A percentile compares a stretch with the other conserved stretches of the same genome.
Evolutionary conservation across 345 rosid genomes (phyloP).

Genomic region (Trapa incisa): DNA sequence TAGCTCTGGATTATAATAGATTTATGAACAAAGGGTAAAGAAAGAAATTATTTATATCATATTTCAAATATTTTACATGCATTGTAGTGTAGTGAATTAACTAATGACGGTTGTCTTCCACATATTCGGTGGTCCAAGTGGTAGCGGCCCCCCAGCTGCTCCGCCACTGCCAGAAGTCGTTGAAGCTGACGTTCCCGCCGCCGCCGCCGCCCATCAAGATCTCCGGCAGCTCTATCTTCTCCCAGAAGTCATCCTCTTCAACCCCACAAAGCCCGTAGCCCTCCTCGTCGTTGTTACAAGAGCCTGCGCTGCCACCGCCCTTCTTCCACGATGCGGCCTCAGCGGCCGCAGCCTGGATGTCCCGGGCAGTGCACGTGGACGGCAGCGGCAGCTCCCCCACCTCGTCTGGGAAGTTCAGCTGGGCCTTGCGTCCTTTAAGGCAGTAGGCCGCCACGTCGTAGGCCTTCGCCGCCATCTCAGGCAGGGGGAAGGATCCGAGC

Average conservation of each 20-base stretch:
- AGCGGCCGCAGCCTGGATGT: slow-evolving; percentile 5
- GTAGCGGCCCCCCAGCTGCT: not conserved
- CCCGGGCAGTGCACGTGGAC: not conserved
- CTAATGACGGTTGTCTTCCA: not conserved
- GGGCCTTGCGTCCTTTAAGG: slow-evolving; percentile 1
- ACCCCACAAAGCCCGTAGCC: not conserved
- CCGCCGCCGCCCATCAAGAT: not conserved
- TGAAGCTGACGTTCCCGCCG: not conserved
- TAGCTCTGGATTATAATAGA: no score
- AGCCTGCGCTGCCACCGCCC: not conserved
- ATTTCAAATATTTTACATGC: not conserved
- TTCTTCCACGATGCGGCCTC: slow-evolving; percentile 3
- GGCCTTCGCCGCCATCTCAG: slow-evolving; percentile 8
- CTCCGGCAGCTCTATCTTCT: slow-evolving; percentile 6
- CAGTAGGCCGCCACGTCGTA: slow-evolving; percentile 6
- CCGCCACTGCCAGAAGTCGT: not conserved
- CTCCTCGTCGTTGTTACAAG: not conserved
- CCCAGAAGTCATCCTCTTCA: slow-evolving; percentile 2
- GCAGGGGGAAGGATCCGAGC: slow-evolving; percentile 5
- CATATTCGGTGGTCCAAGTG: not conserved
- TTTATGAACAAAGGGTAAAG: no score
- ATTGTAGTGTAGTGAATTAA: not conserved
- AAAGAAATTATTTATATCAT: not conserved
- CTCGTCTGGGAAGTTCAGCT: slow-evolving; percentile 2
- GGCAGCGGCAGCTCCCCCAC: slow-evolving; percentile 3